These are phyloP conservation scores for Cucurbita ficifolia DNA, from an alignment of 306 rosid genomes.

Conservation along the genomic window DNA sequence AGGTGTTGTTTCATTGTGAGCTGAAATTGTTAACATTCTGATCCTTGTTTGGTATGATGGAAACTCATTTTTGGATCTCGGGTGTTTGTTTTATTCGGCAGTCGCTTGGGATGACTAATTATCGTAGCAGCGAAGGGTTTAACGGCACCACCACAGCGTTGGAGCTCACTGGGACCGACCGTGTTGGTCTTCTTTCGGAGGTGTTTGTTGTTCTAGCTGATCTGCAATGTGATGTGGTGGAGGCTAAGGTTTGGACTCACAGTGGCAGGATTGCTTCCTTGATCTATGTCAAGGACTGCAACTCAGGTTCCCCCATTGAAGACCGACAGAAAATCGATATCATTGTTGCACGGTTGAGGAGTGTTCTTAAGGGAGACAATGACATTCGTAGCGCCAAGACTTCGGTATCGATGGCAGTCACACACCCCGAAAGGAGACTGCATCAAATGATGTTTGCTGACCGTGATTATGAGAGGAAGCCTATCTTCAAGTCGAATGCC, in stretches of 20 bases:
- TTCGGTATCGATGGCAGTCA: slow-evolving; percentile 46
- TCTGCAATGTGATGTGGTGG: slow-evolving; percentile 84
- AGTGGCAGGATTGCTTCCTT: slow-evolving; percentile 83
- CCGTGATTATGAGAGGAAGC: slow-evolving; percentile 70
- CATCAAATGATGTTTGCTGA: slow-evolving; percentile 95
- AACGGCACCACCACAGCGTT: slow-evolving; percentile 49
- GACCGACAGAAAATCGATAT: slow-evolving; percentile 49
- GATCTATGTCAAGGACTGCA: slow-evolving; percentile 46
- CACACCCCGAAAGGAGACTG: slow-evolving; percentile 72
- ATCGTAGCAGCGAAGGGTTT: slow-evolving; percentile 16
- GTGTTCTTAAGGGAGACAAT: slow-evolving; percentile 72
- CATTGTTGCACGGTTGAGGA: slow-evolving; percentile 63
- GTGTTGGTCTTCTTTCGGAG: slow-evolving; percentile 85
- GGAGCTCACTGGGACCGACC: slow-evolving; percentile 80
- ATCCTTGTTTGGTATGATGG: not conserved
- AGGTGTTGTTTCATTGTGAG: too few relatives aligned
- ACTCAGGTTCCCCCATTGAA: slow-evolving; percentile 57
- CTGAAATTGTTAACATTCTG: not conserved
- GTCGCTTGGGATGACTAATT: slow-evolving; percentile 61
- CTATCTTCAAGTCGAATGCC: slow-evolving; percentile 30
- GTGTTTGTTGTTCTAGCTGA: slow-evolving; percentile 83
- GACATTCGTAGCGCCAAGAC: slow-evolving; percentile 77
- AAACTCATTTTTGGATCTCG: not conserved
- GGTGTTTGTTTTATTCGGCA: slow-evolving; percentile 4
- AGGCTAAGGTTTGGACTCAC: slow-evolving; percentile 91